Evolutionary conservation across 1,284 basidiomycete species (phyloP).

Genomic region (Leccinum ponderosum): DNA sequence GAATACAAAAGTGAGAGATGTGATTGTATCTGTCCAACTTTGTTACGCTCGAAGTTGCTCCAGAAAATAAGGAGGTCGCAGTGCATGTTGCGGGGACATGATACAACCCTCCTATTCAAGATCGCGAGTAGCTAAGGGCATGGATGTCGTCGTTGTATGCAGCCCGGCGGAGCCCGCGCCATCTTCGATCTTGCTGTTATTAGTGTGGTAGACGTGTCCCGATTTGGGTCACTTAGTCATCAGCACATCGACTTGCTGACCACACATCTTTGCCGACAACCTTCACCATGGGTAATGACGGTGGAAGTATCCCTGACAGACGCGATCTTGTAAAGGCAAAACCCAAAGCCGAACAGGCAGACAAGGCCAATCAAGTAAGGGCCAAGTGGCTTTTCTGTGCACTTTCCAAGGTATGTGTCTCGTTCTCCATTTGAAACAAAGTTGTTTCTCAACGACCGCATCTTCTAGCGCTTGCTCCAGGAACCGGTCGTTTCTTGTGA

Average conservation of each 20-base stretch:
- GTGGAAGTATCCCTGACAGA: conserved; percentile 84
- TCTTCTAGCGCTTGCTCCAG: conserved; percentile 68
- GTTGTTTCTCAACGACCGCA: conserved; percentile 3
- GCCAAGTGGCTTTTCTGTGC: conserved; percentile 93
- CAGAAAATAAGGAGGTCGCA: too few relatives aligned
- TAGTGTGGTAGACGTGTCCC: not conserved
- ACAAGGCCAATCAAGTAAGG: conserved; percentile 82
- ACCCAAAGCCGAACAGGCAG: conserved; percentile 80
- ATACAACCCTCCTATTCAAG: too few relatives aligned
- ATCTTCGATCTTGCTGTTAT: too few relatives aligned
- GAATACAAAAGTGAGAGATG: too few relatives aligned
- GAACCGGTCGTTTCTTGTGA: conserved; percentile 88
- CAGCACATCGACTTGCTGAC: not conserved
- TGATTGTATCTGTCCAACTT: too few relatives aligned
- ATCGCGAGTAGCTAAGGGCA: too few relatives aligned
- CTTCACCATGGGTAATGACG: conserved; percentile 76
- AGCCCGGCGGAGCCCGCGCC: too few relatives aligned
- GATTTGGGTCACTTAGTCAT: conserved; percentile 6
- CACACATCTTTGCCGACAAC: not conserved
- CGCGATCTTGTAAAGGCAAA: conserved; percentile 76
- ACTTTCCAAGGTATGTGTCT: conserved; percentile 75
- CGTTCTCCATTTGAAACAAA: not conserved
- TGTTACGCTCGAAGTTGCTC: too few relatives aligned
- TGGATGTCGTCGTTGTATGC: too few relatives aligned
- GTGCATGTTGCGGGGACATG: fast-evolving